Conservation (phyloP, 2,329 filamentous ascomycete species). For the Colletotrichum filicis region DNA sequence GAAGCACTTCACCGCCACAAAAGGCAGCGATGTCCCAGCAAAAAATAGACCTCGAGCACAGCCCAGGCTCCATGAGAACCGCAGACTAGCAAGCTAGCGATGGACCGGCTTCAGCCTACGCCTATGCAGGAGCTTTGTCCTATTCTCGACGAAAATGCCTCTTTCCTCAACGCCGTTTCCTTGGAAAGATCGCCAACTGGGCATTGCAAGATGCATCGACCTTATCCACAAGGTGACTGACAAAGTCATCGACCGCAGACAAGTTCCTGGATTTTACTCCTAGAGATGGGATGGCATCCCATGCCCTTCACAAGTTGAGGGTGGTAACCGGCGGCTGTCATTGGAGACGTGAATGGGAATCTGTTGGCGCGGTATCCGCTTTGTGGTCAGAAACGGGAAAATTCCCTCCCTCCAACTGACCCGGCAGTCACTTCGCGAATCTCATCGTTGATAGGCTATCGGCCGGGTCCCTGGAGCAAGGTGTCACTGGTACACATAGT, state of each 20-base stretch:
- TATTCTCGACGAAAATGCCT: conserved; percentile 17
- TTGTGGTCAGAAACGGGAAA: conserved; percentile 3
- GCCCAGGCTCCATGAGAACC: not conserved
- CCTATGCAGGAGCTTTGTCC: not conserved
- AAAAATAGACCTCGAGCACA: not conserved
- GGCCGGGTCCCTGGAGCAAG: not conserved
- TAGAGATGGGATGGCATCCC: conserved; percentile 29
- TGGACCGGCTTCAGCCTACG: not conserved
- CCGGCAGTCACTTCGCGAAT: conserved; percentile 10
- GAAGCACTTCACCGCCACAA: conserved; percentile 30
- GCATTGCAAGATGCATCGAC: not conserved
- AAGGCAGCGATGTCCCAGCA: conserved; percentile 18
- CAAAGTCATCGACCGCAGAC: not conserved
- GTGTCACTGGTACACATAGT: not conserved
- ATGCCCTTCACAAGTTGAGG: not conserved
- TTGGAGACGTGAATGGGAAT: conserved; percentile 13
- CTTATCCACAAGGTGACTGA: not conserved
- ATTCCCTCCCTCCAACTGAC: conserved; percentile 11
- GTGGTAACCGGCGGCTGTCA: conserved; percentile 10
- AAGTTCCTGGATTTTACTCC: conserved; percentile 5
- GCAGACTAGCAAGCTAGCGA: conserved; percentile 1
- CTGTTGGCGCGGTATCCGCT: conserved; percentile 25
- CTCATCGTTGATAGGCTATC: conserved; percentile 18
- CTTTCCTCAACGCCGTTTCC: conserved; percentile 24
- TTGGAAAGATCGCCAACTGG: conserved; percentile 19